Evolutionary conservation across 768 basidiomycete genomes (phyloP), one percentile per base, ranked within the genome.

Genomic region (Boletus eberwhitei): DNA sequence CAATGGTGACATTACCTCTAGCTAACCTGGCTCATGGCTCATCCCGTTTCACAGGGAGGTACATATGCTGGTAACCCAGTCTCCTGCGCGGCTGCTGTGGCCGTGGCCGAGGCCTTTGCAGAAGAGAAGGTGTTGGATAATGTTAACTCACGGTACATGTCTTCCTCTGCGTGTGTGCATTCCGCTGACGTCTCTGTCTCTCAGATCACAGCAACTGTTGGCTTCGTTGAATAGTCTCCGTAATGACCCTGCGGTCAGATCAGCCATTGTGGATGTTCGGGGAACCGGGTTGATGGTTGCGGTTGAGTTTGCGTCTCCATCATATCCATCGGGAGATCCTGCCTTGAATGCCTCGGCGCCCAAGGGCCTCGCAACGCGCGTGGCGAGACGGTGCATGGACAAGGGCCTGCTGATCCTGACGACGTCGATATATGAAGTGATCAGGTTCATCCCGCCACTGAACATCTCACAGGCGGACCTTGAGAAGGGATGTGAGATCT

Each of bases 31-130:
- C 34, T 55, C 16, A 19, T 36, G n/a, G 35, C 56, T 63, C 22
- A 67, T 54, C 12, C 16, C 12, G 42, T 50, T 24, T 53, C 36
- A 43, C 57, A 87, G 86, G 90, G 90, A 26, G 91, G 93, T 22
- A 94, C 93, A 5, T 95, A 94, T 59, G 91, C 90, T 2, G 95
- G 95, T 26, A 98, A 96, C 64, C 86, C 91, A 0, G 91, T 98
- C 0, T 78, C 90, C 0, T 98, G 95, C 64, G 95, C 96, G 0
- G 96, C 96, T 5, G 95, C 86, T 4, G 77, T 87, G 21, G 93
- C 94, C 0, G 88, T 90, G 19, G 80, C 79, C 21, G 87, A 93
- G 51, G 87, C 77, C 2, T 85, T 97, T 70, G 73, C 77, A 48
- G 85, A 89, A 58, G 93, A 95, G 62, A 83, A 87, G n/a, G 78